Conservation (phyloP, 768 basidiomycete genomes). For the Termitomyces sp. region DNA sequence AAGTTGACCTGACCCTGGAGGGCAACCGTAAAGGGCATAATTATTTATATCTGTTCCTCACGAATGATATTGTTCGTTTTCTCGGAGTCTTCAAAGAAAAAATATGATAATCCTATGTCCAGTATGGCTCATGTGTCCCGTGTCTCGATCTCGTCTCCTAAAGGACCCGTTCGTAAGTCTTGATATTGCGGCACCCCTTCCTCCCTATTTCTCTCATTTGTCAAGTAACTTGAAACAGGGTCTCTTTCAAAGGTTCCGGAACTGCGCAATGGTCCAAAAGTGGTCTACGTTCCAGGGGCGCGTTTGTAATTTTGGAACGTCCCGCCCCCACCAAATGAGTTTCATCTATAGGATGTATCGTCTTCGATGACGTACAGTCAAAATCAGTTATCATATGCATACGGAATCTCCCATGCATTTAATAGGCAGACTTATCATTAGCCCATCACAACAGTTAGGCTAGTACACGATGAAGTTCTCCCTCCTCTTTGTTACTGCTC, state of each 20-base stretch:
- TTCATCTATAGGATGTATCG: not conserved
- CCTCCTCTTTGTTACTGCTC: constrained; percentile 1
- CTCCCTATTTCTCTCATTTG: not conserved
- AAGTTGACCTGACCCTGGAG: too few species aligned
- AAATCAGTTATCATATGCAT: not conserved
- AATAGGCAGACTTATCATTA: not conserved
- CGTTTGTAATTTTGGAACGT: not conserved
- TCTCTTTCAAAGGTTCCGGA: not conserved
- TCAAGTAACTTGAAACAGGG: not conserved
- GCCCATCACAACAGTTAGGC: not conserved
- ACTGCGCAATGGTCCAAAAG: not conserved
- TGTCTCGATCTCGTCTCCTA: not conserved
- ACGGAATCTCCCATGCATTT: not conserved
- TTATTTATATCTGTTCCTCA: too few species aligned
- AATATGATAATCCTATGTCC: not conserved
- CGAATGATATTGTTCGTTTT: too few species aligned
- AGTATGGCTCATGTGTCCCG: not conserved
- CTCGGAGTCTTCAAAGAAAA: too few species aligned
- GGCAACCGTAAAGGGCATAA: too few species aligned
- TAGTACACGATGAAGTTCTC: constrained; percentile 9
- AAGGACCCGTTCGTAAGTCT: not conserved
- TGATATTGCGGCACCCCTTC: not conserved
- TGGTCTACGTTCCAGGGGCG: not conserved
- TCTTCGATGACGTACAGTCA: not conserved
- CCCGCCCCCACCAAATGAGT: not conserved